Conservation (phyloP, 495 filamentous ascomycete species). For the Aspergillus sclerotioniger region DNA sequence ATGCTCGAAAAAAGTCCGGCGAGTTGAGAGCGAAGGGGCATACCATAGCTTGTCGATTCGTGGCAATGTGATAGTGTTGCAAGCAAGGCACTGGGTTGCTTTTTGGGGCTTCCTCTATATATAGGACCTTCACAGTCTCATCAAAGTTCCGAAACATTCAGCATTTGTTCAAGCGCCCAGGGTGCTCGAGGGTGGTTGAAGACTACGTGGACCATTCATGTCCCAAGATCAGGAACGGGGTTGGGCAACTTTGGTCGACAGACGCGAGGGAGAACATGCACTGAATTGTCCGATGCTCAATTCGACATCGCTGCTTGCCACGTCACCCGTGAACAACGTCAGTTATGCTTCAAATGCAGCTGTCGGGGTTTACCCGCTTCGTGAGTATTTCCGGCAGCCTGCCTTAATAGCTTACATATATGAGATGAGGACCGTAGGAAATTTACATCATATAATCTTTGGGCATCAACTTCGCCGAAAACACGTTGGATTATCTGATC, state of each 20-base stretch:
- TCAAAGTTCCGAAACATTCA: neutral
- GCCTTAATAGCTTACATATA: neutral
- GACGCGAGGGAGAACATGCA: conserved; percentile 21
- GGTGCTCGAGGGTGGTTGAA: conserved; percentile 5
- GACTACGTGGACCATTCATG: conserved; percentile 38
- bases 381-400: conserved; percentile 5
- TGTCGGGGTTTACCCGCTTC: conserved; percentile 14
- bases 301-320: conserved; percentile 34
- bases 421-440: conserved; percentile 24
- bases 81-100: neutral
- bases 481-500: conserved; percentile 30
- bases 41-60: neutral
- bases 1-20: neutral
- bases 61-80: neutral
- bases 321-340: conserved; percentile 36
- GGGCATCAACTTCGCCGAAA: conserved; percentile 15
- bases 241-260: conserved; percentile 23
- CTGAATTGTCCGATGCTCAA: conserved; percentile 26
- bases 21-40: neutral
- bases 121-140: neutral
- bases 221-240: conserved; percentile 12
- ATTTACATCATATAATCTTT: conserved; percentile 26
- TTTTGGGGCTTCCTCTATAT: neutral
- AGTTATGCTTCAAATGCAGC: conserved; percentile 27
- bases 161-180: conserved; percentile 10